A percentile compares a stretch with the other conserved stretches of the same genome.
Evolutionary conservation across 768 basidiomycete species (phyloP).

Genomic region (Leucocoprinus sp.): DNA sequence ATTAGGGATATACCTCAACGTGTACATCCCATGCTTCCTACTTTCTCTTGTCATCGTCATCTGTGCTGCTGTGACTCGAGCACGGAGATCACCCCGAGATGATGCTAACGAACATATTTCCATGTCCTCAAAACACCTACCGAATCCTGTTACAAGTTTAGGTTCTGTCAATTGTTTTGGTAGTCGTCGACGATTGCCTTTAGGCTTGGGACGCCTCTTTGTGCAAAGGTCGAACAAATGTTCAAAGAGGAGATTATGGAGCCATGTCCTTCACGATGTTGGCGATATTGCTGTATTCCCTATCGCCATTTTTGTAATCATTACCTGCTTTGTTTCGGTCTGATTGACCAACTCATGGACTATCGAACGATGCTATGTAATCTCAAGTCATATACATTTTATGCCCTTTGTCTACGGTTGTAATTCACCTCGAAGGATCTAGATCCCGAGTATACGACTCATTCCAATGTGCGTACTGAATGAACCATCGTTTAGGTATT

Average conservation of each 20-base stretch:
- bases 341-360: background rate
- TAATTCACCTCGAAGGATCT: no score
- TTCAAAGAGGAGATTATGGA: conserved; percentile 16
- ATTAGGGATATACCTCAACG: conserved; percentile 60
- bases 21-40: conserved; percentile 63
- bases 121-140: conserved; percentile 3
- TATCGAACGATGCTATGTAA: background rate
- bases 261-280: conserved; percentile 29
- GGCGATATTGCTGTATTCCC: conserved; percentile 37
- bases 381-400: no score
- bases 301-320: conserved; percentile 29
- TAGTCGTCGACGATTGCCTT: background rate
- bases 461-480: no score
- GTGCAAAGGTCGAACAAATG: background rate
- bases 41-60: conserved; percentile 46
- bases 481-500: no score
- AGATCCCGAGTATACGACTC: no score
- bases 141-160: conserved; percentile 2
- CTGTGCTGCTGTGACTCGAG: conserved; percentile 3
- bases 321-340: conserved; percentile 19
- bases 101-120: conserved; percentile 11
- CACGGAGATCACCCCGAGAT: conserved; percentile 19
- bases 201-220: conserved; percentile 6
- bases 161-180: conserved; percentile 5
- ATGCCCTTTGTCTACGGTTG: no score